Percentiles rank a stretch among this genome's conserved stretches.
Conservation (phyloP, 495 filamentous ascomycete genomes). For the Geopyxis carbonaria region DNA sequence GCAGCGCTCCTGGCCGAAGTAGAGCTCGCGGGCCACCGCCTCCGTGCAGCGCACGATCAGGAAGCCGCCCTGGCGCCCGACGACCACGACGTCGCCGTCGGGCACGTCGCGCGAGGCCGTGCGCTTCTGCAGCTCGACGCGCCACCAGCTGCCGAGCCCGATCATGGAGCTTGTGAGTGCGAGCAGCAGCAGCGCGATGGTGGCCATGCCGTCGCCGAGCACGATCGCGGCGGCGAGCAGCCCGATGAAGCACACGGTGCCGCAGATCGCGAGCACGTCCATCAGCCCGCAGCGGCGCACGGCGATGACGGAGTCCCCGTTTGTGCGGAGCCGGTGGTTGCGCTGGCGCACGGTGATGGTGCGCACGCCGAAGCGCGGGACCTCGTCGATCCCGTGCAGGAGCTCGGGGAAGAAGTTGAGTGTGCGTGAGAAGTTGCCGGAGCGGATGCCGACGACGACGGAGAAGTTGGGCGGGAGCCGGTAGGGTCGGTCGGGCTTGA, state of each 20-base stretch:
- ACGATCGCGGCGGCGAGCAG: slow-evolving; percentile 29
- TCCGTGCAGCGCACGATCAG: slow-evolving; percentile 43
- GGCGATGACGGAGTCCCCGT: neutral
- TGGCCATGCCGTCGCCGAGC: slow-evolving; percentile 38
- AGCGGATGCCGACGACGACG: slow-evolving; percentile 2
- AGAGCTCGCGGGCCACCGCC: slow-evolving; percentile 46
- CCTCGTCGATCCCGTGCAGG: slow-evolving; percentile 2
- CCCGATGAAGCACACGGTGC: slow-evolving; percentile 32
- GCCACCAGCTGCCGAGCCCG: slow-evolving; percentile 39
- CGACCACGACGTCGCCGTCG: slow-evolving; percentile 42
- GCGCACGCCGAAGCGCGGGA: slow-evolving; percentile 3
- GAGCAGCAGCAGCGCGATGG: slow-evolving; percentile 32
- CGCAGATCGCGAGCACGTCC: slow-evolving; percentile 11
- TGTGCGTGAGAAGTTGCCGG: neutral
- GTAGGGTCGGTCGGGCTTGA: neutral
- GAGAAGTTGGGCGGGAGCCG: neutral
- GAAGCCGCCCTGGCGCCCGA: slow-evolving; percentile 38
- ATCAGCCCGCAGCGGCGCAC: neutral
- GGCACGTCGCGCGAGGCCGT: slow-evolving; percentile 34
- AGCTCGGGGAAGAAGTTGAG: slow-evolving; percentile 6
- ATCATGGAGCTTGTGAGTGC: slow-evolving; percentile 32
- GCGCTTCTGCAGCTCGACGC: slow-evolving; percentile 35
- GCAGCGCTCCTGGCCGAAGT: slow-evolving; percentile 42
- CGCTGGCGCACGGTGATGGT: neutral
- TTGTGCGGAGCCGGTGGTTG: neutral